These are phyloP conservation scores for Candida corydali DNA, from an alignment of 805 yeast species.

Conservation along the genomic window DNA sequence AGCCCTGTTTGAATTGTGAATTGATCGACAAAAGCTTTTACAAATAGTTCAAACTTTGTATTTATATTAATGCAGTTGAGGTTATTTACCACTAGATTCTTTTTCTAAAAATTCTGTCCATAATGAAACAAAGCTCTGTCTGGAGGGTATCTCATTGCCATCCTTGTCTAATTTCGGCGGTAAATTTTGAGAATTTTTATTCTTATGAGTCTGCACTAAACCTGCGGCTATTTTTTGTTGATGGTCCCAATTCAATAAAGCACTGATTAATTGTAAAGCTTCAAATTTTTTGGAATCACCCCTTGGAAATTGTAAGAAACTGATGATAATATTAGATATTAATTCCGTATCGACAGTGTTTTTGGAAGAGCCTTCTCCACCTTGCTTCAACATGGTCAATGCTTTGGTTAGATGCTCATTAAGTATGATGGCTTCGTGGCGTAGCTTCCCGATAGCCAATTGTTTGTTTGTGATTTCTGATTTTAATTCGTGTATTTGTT, in stretches of 20 bases:
- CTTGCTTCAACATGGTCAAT: slow-evolving; percentile 72
- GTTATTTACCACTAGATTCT: slow-evolving; percentile 41
- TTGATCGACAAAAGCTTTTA: no score
- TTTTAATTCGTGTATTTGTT: slow-evolving; percentile 46
- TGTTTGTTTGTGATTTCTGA: slow-evolving; percentile 58
- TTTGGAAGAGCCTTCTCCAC: slow-evolving; percentile 42
- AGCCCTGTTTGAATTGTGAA: no score
- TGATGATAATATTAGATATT: slow-evolving; percentile 78
- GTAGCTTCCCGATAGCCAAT: slow-evolving; percentile 77
- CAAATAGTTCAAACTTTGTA: no score
- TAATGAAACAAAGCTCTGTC: slow-evolving; percentile 60
- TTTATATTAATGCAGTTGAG: no score
- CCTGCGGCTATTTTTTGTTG: slow-evolving; percentile 76
- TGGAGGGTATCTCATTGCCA: slow-evolving; percentile 20
- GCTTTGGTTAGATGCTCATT: slow-evolving; percentile 97
- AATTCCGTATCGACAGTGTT: slow-evolving; percentile 84
- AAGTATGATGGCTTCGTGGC: slow-evolving; percentile 90
- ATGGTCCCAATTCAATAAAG: slow-evolving; percentile 86
- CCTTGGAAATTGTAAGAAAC: slow-evolving; percentile 82
- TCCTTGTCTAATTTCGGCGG: slow-evolving; percentile 8
- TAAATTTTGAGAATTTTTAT: slow-evolving; percentile 8
- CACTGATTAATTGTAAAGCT: slow-evolving; percentile 78
- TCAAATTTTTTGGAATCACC: slow-evolving; percentile 95
- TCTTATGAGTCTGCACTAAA: slow-evolving; percentile 33
- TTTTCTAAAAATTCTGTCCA: slow-evolving; percentile 81